phyloP scores from a whole-genome alignment of 176 grass and related monocot species.

The Themeda triandra region DNA sequence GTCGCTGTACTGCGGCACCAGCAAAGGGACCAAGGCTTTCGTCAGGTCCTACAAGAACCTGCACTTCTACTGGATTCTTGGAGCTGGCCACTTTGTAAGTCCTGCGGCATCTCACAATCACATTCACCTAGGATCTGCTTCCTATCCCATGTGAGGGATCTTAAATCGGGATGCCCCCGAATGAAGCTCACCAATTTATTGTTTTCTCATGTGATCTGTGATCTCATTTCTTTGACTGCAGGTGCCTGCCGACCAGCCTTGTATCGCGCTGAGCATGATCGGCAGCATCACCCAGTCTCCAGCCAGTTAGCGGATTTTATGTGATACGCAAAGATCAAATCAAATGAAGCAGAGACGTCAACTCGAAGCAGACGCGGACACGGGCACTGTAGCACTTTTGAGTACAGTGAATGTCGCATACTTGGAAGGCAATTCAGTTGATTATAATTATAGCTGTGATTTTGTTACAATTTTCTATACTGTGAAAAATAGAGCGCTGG shows the following conservation, averaged over 20 bases:
- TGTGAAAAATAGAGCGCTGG: background rate
- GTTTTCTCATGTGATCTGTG: background rate
- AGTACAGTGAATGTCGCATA: background rate
- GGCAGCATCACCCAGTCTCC: conserved; percentile 60
- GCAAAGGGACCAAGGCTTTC: conserved; percentile 55
- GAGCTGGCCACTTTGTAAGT: conserved; percentile 85
- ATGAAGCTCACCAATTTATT: background rate
- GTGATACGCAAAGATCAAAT: background rate
- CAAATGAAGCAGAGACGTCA: background rate
- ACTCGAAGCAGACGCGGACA: background rate
- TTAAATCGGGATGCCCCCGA: background rate
- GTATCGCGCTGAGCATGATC: conserved; percentile 60
- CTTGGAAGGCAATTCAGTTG: background rate
- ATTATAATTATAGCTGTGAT: background rate
- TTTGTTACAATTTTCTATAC: background rate
- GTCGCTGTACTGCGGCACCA: conserved; percentile 47
- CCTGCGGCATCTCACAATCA: background rate
- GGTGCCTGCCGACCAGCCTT: conserved; percentile 68
- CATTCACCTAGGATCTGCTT: background rate
- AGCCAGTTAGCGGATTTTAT: conserved; percentile 11
- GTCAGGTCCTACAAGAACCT: conserved; percentile 81
- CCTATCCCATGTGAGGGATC: background rate
- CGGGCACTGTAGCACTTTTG: background rate
- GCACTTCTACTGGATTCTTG: conserved; percentile 92
- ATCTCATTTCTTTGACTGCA: conserved; percentile 23